phyloP scores from a whole-genome alignment of 2,329 filamentous ascomycete genomes.

The Trichophyton rubrum region DNA sequence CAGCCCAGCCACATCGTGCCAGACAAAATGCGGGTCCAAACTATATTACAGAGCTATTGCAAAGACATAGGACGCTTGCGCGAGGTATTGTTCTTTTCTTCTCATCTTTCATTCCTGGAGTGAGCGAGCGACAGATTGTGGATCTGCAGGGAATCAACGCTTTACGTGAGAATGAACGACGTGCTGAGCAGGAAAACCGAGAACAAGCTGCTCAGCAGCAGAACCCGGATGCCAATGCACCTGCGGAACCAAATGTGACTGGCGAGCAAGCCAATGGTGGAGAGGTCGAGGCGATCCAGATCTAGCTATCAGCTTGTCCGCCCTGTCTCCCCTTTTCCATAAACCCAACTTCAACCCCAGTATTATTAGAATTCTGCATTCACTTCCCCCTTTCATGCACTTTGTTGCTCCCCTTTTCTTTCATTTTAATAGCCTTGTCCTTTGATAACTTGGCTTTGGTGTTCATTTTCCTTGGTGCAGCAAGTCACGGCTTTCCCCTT shows the following conservation, averaged over 20 bases:
- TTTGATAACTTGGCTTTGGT: not conserved
- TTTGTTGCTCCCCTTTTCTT: not conserved
- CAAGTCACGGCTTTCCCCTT: not conserved
- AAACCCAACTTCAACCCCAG: too few species aligned
- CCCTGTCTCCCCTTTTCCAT: too few species aligned
- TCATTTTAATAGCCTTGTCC: not conserved
- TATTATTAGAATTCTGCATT: too few species aligned
- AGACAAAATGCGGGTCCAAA: not conserved
- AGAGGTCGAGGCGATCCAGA: not conserved
- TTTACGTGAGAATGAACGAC: conserved; percentile 11
- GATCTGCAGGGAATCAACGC: conserved; percentile 42
- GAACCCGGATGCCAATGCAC: not conserved
- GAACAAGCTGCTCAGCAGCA: conserved; percentile 3
- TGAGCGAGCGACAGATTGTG: conserved; percentile 49
- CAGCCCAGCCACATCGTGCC: conserved; percentile 11
- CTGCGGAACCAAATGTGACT: not conserved
- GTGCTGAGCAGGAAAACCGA: conserved; percentile 6
- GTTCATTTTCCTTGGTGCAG: not conserved
- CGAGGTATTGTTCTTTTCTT: conserved; percentile 49
- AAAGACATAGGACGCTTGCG: conserved; percentile 27
- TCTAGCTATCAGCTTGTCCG: too few species aligned
- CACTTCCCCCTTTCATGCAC: too few species aligned
- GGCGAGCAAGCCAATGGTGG: not conserved
- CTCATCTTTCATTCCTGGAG: conserved; percentile 48
- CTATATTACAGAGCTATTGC: conserved; percentile 5